Evolutionary conservation across 192 early-diverging fungal species (phyloP).

Genomic region (Chytriomyces sp.): DNA sequence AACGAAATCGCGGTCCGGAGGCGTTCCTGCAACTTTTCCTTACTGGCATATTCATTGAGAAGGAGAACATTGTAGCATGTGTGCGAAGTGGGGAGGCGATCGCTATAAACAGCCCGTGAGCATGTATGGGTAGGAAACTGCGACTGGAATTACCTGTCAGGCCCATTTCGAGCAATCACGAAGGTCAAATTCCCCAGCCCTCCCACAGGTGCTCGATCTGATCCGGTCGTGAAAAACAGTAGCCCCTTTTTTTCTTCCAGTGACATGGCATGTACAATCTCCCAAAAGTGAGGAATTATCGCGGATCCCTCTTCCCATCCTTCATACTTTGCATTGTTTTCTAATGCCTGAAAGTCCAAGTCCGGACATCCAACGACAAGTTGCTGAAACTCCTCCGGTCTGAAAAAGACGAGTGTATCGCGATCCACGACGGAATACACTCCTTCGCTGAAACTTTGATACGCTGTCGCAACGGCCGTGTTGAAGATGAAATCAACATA

Average conservation of each 20-base stretch:
- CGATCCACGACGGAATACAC: constrained; percentile 86
- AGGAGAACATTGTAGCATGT: constrained; percentile 93
- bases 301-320: constrained; percentile 64
- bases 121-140: not conserved
- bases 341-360: constrained; percentile 76
- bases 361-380: constrained; percentile 84
- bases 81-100: constrained; percentile 86
- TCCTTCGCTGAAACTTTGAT: constrained; percentile 79
- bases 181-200: constrained; percentile 84
- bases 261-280: constrained; percentile 76
- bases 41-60: constrained; percentile 77
- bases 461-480: constrained; percentile 66
- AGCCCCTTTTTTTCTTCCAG: constrained; percentile 84
- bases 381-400: constrained; percentile 87
- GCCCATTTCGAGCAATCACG: constrained; percentile 83
- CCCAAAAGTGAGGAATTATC: constrained; percentile 74
- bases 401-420: constrained; percentile 79
- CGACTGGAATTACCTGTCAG: constrained; percentile 56
- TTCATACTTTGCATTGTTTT: constrained; percentile 82
- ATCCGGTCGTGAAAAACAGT: constrained; percentile 88
- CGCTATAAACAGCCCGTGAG: constrained; percentile 10
- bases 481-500: constrained; percentile 82
- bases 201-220: constrained; percentile 87
- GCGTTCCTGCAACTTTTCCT: constrained; percentile 77
- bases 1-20: constrained; percentile 81